phyloP scores from a whole-genome alignment of 78 protist species.

The Speleostelium caveatum region DNA sequence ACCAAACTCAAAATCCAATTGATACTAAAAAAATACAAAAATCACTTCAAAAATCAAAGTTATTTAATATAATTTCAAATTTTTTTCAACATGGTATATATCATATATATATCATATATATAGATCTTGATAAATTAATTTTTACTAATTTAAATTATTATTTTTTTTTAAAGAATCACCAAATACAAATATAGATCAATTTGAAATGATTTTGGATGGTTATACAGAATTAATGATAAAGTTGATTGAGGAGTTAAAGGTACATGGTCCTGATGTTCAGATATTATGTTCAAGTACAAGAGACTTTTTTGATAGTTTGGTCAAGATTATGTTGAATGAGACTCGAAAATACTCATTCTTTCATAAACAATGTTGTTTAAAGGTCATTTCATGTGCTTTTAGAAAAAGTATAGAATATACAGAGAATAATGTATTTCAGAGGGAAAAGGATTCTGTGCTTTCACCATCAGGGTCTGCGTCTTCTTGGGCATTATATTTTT shows the following conservation, averaged over 20 bases:
- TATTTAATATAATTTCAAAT: slow-evolving; percentile 9
- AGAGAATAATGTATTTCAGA: slow-evolving; percentile 22
- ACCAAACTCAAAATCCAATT: slow-evolving; percentile 64
- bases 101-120: neutral
- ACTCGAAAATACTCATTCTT: slow-evolving; percentile 8
- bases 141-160: neutral
- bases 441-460: slow-evolving; percentile 62
- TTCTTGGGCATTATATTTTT: slow-evolving; percentile 31
- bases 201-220: slow-evolving; percentile 36
- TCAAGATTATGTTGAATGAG: slow-evolving; percentile 30
- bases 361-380: slow-evolving; percentile 10
- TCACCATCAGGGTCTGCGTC: slow-evolving; percentile 20
- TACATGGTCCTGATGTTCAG: slow-evolving; percentile 67
- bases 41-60: slow-evolving; percentile 42
- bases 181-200: slow-evolving; percentile 1
- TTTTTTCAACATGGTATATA: slow-evolving; percentile 22
- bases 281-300: slow-evolving; percentile 30
- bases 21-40: slow-evolving; percentile 70
- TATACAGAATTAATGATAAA: slow-evolving; percentile 35
- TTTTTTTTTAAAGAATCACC: neutral
- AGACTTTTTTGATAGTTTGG: slow-evolving; percentile 35
- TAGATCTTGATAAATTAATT: neutral
- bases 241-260: slow-evolving; percentile 43
- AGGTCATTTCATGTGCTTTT: neutral
- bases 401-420: slow-evolving; percentile 8